Base-by-base conservation (phyloP, 495 filamentous ascomycete species). In the Echria macrotheca region DNA sequence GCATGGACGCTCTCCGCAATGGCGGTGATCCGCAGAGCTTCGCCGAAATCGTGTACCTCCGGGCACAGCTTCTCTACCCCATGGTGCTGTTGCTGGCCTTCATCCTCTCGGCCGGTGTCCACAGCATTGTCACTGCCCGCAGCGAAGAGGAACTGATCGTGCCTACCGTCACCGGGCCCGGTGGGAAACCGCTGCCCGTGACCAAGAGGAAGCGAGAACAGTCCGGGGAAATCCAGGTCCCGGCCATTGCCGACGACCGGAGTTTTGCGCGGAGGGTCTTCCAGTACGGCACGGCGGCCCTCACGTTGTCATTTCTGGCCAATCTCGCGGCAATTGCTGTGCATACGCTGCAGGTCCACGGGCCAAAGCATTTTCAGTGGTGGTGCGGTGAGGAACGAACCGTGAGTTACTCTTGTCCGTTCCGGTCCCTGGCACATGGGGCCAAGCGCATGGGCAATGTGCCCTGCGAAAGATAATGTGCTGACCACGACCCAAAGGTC, bases 381-480 rank as follows among this genome's bases (percentile, higher is more conserved):
- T 96, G 91, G 93, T 93, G 88, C 61, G 88, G 87, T 22, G 81
- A 95, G 67, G 73, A 86, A 23, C 78, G 82, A 47, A 85, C 85
- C 63, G 91, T 97, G 82, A 69, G 86, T 77, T 24, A n/a, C n/a
- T n/a, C n/a, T 10, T 8, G 25, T 32, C 28, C 15, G 28, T 31
- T 31, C 28, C 28, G 28, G 28, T n/a, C n/a, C n/a, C n/a, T n/a
- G n/a, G n/a, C n/a, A n/a, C n/a, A n/a, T n/a, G n/a, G n/a, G n/a
- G n/a, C n/a, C n/a, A n/a, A n/a, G n/a, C n/a, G n/a, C n/a, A n/a
- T n/a, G n/a, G n/a, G n/a, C n/a, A n/a, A n/a, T n/a, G n/a, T n/a
- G 26, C 36, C 10, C 9, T 21, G 25, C 15, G 21, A 43, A 51
- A 33, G 47, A 29, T 28, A 31, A 25, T 19, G 43, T 44, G 36